Percentiles rank a stretch among this genome's conserved stretches.
Evolutionary conservation across 2,329 filamentous ascomycete species (phyloP).

Genomic region (Fusarium equiseti): DNA sequence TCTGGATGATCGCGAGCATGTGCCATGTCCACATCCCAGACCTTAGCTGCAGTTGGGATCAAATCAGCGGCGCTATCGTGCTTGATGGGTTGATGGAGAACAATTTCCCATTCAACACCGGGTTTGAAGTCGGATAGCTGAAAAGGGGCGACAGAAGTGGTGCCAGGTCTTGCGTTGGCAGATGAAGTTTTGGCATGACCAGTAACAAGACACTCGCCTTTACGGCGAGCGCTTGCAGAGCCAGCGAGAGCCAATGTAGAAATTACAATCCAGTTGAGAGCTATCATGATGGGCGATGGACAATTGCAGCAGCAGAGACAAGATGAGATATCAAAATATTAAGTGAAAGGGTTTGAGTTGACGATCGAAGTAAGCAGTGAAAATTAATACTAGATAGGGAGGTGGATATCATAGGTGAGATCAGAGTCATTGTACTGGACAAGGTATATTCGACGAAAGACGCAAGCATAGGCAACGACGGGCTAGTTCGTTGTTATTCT

Average conservation of each 20-base stretch:
- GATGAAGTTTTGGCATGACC: slow-evolving; percentile 6
- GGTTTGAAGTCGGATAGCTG: slow-evolving; percentile 43
- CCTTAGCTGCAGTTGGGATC: slow-evolving; percentile 44
- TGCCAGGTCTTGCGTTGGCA: slow-evolving; percentile 8
- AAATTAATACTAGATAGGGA: not conserved
- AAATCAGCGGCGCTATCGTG: slow-evolving; percentile 43
- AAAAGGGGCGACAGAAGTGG: not conserved
- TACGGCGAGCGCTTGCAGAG: slow-evolving; percentile 29
- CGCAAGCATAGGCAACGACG: not conserved
- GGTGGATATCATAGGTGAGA: slow-evolving; percentile 1
- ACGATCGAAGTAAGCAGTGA: slow-evolving; percentile 1
- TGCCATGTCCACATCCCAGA: slow-evolving; percentile 51
- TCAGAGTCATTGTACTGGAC: not conserved
- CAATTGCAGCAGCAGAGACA: not conserved
- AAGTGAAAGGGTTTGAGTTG: not conserved
- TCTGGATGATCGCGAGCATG: slow-evolving; percentile 44
- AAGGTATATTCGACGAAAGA: not conserved
- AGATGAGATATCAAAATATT: not conserved
- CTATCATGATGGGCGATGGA: slow-evolving; percentile 31
- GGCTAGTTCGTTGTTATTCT: not conserved
- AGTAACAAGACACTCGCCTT: slow-evolving; percentile 20
- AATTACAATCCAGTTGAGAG: slow-evolving; percentile 27
- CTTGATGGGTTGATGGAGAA: slow-evolving; percentile 49
- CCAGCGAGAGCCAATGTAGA: slow-evolving; percentile 29
- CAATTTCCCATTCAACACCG: slow-evolving; percentile 50